Percentiles rank a stretch among this genome's conserved stretches.
Evolutionary conservation across 352 stramenopile genomes (phyloP).

Genomic region (Plasmopara viticola): DNA sequence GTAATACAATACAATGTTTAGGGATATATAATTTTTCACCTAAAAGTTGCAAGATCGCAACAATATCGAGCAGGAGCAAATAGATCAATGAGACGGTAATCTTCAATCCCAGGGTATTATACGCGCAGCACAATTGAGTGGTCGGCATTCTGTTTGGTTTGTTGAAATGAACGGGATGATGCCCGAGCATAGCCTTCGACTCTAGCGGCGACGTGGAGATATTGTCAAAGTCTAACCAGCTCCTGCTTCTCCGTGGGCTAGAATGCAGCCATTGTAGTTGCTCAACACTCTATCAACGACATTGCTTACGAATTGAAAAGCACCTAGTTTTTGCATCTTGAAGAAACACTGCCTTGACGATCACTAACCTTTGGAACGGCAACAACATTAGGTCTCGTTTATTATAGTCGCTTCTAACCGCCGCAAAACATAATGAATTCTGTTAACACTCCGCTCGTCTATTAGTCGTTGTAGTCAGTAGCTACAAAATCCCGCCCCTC

Average conservation of each 20-base stretch:
- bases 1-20: no score
- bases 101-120: slow-evolving; percentile 88
- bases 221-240: slow-evolving; percentile 75
- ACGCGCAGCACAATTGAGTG: slow-evolving; percentile 52
- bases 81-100: slow-evolving; percentile 85
- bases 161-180: slow-evolving; percentile 51
- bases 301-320: slow-evolving; percentile 44
- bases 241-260: slow-evolving; percentile 71
- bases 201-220: slow-evolving; percentile 42
- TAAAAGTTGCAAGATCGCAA: slow-evolving; percentile 38
- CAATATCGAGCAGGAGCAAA: slow-evolving; percentile 27
- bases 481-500: slow-evolving; percentile 11
- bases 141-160: slow-evolving; percentile 37
- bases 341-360: background rate
- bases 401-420: slow-evolving; percentile 17
- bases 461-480: slow-evolving; percentile 15
- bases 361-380: slow-evolving; percentile 2
- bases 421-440: slow-evolving; percentile 12
- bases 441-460: slow-evolving; percentile 20
- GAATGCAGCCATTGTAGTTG: slow-evolving; percentile 73
- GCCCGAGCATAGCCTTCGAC: slow-evolving; percentile 53
- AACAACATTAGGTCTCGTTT: slow-evolving; percentile 9
- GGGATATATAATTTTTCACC: no score
- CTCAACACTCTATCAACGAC: slow-evolving; percentile 55
- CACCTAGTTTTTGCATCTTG: slow-evolving; percentile 50